A percentile compares a stretch with the other conserved stretches of the same genome.
Evolutionary conservation across 2,329 filamentous ascomycete species (phyloP).

Genomic region (Fonsecaea nubica): DNA sequence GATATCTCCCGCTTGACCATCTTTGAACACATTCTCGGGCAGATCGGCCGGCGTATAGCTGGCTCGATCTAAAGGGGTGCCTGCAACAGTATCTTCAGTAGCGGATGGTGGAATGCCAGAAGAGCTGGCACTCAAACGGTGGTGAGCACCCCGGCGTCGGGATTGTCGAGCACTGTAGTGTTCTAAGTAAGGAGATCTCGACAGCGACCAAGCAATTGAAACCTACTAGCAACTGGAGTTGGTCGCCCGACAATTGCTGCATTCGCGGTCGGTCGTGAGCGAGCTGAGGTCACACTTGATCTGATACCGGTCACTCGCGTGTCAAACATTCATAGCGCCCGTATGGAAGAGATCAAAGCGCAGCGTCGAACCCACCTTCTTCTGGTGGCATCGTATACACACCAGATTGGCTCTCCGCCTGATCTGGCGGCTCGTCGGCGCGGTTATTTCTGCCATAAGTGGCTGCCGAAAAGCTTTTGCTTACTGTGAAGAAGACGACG

Average conservation of each 20-base stretch:
- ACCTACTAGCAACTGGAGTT: background rate
- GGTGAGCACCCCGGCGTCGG: background rate
- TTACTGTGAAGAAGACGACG: background rate
- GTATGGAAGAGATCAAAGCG: background rate
- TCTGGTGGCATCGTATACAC: background rate
- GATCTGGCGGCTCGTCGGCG: background rate
- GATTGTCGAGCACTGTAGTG: background rate
- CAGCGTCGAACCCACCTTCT: slow-evolving; percentile 1
- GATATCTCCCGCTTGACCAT: background rate
- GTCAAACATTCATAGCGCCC: background rate
- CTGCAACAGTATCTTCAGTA: background rate
- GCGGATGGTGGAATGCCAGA: background rate
- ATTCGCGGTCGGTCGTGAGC: background rate
- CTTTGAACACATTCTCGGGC: background rate
- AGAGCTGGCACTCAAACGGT: background rate
- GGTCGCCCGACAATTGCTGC: background rate
- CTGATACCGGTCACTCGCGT: background rate
- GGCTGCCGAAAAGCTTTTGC: background rate
- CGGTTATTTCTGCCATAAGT: background rate
- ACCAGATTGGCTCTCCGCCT: background rate
- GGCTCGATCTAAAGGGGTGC: background rate
- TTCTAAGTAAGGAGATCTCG: background rate
- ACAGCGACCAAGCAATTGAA: background rate
- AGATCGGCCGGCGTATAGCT: background rate
- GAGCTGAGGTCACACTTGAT: background rate